Conservation (phyloP, 1,284 basidiomycete species). For the Prillingera fragicola region DNA sequence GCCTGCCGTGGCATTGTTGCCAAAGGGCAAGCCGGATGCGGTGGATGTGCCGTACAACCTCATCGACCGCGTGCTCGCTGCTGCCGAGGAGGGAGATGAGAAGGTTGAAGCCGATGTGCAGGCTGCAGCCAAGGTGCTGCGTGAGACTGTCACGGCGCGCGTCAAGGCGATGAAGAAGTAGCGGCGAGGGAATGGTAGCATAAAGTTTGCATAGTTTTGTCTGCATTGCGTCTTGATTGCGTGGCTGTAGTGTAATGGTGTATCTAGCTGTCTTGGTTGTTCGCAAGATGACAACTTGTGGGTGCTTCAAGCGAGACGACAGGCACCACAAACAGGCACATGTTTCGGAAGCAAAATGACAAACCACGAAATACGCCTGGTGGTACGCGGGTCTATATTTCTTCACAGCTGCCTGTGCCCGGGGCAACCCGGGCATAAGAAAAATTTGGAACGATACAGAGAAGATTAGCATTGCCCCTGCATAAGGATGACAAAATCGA, state of each 20-base stretch:
- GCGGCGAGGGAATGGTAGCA: not conserved
- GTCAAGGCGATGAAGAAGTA: constrained; percentile 19
- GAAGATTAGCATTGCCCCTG: constrained; percentile 26
- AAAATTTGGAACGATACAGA: constrained; percentile 23
- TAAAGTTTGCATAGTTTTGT: not conserved
- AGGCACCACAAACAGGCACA: too few relatives aligned
- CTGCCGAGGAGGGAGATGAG: constrained; percentile 56
- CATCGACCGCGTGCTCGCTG: constrained; percentile 74
- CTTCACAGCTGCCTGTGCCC: not conserved
- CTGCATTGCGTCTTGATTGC: not conserved
- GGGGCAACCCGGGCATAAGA: constrained; percentile 6
- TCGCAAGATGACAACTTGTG: too few relatives aligned
- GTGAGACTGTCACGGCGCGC: constrained; percentile 23
- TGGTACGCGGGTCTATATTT: not conserved
- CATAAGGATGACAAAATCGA: constrained; percentile 20
- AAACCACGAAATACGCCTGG: not conserved
- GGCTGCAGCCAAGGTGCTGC: constrained; percentile 24
- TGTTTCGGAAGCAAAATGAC: too few relatives aligned
- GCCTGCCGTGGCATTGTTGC: constrained; percentile 56
- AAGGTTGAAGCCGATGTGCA: constrained; percentile 39
- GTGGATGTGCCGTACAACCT: constrained; percentile 74
- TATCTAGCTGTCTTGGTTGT: too few relatives aligned
- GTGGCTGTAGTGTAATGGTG: too few relatives aligned
- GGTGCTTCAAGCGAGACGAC: too few relatives aligned
- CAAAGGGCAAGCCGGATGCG: constrained; percentile 58